Percentiles rank a stretch among this genome's conserved stretches.
These are phyloP conservation scores for Coleophoma eucalyptorum DNA, from an alignment of 2,329 filamentous ascomycete species.

Conservation along the genomic window DNA sequence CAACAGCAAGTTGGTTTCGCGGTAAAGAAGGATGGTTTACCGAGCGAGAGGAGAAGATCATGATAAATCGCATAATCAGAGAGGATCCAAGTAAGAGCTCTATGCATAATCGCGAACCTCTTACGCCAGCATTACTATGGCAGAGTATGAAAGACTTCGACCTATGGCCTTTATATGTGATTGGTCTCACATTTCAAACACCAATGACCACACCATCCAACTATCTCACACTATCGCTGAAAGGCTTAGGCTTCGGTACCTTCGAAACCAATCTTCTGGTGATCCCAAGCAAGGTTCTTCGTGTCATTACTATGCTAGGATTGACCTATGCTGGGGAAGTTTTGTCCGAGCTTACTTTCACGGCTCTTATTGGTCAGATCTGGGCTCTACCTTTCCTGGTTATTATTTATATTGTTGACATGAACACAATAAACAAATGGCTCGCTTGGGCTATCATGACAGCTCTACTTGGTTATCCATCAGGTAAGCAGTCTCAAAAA, in stretches of 20 bases:
- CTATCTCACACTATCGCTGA: conserved; percentile 58
- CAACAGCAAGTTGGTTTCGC: conserved; percentile 46
- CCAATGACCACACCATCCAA: conserved; percentile 42
- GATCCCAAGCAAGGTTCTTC: conserved; percentile 50
- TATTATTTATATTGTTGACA: conserved; percentile 31
- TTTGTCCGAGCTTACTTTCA: conserved; percentile 45
- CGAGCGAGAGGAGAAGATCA: conserved; percentile 56
- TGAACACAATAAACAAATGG: conserved; percentile 35
- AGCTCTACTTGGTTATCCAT: conserved; percentile 36
- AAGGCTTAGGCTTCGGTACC: conserved; percentile 52
- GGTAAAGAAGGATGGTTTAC: conserved; percentile 59
- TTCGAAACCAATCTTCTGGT: conserved; percentile 61
- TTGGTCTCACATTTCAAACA: conserved; percentile 43
- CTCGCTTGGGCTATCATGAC: conserved; percentile 37
- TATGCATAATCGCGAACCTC: conserved; percentile 48
- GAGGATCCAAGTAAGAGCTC: conserved; percentile 44
- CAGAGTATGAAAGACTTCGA: conserved; percentile 45
- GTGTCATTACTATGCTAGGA: conserved; percentile 35
- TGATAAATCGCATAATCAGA: conserved; percentile 53
- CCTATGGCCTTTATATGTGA: conserved; percentile 46
- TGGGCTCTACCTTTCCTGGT: conserved; percentile 60
- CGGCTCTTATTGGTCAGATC: conserved; percentile 45
- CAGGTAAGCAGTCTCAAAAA: conserved; percentile 21
- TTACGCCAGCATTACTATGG: conserved; percentile 40
- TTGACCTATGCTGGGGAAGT: conserved; percentile 36